Evolutionary conservation across 169 alveolate species (phyloP).

Genomic region (Theileria orientalis): DNA sequence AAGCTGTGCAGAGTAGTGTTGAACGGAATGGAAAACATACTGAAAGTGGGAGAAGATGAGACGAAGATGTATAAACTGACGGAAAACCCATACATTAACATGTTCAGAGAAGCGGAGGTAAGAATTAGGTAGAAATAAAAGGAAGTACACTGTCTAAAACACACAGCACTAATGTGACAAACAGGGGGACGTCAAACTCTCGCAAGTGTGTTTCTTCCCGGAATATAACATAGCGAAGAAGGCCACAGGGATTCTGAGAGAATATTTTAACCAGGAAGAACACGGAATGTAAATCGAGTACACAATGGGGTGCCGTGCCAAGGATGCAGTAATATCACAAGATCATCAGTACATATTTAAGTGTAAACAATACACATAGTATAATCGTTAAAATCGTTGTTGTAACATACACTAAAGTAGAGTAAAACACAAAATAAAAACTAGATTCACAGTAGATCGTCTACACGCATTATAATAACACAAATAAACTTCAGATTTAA

Average conservation of each 20-base stretch:
- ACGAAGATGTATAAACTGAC: slow-evolving; percentile 71
- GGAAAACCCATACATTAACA: slow-evolving; percentile 83
- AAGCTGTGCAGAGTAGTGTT: slow-evolving; percentile 80
- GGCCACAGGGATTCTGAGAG: slow-evolving; percentile 15
- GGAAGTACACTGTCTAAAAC: background rate
- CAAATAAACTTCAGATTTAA: too few species aligned
- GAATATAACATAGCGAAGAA: slow-evolving; percentile 53
- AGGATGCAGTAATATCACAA: too few species aligned
- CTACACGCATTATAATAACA: too few species aligned
- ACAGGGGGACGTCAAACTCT: slow-evolving; percentile 42
- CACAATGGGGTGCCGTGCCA: slow-evolving; percentile 17
- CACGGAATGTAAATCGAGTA: slow-evolving; percentile 16
- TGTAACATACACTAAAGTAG: too few species aligned
- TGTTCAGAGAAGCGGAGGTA: slow-evolving; percentile 72
- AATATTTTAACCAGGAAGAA: slow-evolving; percentile 15
- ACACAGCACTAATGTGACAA: background rate
- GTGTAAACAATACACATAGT: too few species aligned
- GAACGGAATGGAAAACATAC: slow-evolving; percentile 80
- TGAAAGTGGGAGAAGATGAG: slow-evolving; percentile 79
- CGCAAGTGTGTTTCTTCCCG: slow-evolving; percentile 42
- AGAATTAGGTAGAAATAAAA: slow-evolving; percentile 26
- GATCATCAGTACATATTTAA: too few species aligned
- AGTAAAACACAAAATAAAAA: too few species aligned
- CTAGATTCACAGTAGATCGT: too few species aligned
- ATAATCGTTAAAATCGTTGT: too few species aligned